Percentiles rank a stretch among this genome's conserved stretches.
Conservation (phyloP, 305 asterid species). For the Solanum hybrid region DNA sequence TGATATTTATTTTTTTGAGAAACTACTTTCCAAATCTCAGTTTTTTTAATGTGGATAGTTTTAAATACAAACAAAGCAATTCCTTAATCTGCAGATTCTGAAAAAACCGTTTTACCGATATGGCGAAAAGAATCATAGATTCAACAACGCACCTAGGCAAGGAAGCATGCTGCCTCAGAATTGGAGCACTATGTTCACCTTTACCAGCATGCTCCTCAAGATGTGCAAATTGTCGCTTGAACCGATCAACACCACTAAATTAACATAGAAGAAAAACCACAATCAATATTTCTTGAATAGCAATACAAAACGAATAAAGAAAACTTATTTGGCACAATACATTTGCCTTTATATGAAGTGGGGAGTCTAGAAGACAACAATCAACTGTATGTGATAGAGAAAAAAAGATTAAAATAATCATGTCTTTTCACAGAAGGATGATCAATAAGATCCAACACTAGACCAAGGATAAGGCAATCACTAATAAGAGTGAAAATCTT, state of each 20-base stretch:
- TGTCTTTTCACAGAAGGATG: neutral
- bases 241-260: constrained; percentile 85
- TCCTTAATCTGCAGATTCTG: neutral
- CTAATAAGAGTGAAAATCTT: neutral
- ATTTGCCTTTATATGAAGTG: neutral
- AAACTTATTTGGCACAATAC: neutral
- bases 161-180: constrained; percentile 78
- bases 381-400: neutral
- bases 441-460: neutral
- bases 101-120: neutral
- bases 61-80: neutral
- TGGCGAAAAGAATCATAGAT: neutral
- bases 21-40: neutral
- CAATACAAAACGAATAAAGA: neutral
- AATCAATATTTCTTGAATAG: neutral
- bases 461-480: neutral
- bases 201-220: constrained; percentile 79
- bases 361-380: neutral
- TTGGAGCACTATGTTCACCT: constrained; percentile 69
- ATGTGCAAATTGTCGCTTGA: constrained; percentile 95
- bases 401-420: neutral
- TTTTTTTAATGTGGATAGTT: neutral
- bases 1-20: neutral
- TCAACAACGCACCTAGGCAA: constrained; percentile 54
- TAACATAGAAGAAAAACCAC: neutral